A percentile compares a stretch with the other conserved stretches of the same genome.
Conservation (phyloP, 2,329 filamentous ascomycete genomes). For the Thielaviopsis punctulata region DNA sequence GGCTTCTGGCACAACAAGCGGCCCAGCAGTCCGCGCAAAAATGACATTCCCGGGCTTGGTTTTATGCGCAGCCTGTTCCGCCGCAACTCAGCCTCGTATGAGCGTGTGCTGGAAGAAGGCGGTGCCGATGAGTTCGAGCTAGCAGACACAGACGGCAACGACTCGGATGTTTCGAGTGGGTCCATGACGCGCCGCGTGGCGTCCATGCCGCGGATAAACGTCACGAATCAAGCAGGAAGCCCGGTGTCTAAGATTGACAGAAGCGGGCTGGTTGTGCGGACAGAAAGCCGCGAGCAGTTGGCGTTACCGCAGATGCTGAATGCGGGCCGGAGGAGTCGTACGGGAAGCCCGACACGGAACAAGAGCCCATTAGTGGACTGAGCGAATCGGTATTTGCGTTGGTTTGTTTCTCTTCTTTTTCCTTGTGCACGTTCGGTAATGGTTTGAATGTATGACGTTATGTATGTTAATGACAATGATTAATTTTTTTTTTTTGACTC, state of each 20-base stretch:
- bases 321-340: conserved; percentile 39
- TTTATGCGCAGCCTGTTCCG: conserved; percentile 50
- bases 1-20: conserved; percentile 24
- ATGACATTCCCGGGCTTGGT: not conserved
- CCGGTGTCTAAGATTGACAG: conserved; percentile 35
- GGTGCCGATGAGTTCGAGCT: conserved; percentile 64
- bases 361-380: conserved; percentile 9
- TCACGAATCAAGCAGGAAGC: conserved; percentile 1
- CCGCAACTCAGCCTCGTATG: conserved; percentile 44
- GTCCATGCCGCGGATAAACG: conserved; percentile 13
- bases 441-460: not conserved
- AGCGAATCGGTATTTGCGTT: not conserved
- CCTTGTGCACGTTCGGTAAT: not conserved
- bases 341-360: conserved; percentile 34
- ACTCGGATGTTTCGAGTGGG: conserved; percentile 25
- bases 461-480: not conserved
- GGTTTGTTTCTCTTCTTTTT: not conserved
- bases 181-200: conserved; percentile 16
- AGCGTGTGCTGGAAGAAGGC: conserved; percentile 72
- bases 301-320: conserved; percentile 38
- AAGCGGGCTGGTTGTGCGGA: conserved; percentile 60
- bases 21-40: conserved; percentile 24
- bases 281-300: conserved; percentile 71
- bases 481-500: not conserved
- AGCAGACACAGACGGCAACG: conserved; percentile 44